Base-by-base conservation (phyloP, 495 filamentous ascomycete genomes). In the Massariosphaeria phaeospora region DNA sequence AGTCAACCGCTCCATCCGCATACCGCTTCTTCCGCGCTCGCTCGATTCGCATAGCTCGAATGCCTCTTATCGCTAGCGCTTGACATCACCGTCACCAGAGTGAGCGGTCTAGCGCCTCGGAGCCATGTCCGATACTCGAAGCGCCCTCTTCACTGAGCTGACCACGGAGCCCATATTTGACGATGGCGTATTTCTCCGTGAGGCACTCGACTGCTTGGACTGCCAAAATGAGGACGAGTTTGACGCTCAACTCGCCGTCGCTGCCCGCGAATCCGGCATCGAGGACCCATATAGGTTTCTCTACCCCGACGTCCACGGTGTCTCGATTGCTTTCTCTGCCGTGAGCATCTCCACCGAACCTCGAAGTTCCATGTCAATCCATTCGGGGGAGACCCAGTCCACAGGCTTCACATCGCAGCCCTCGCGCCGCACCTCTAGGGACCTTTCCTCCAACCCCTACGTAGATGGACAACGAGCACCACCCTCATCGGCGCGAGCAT, bases 361-460 rank as follows among this genome's bases (percentile, higher is more conserved):
- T 3, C 11, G 59, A 33, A 59, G 59, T 31, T 66, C 63, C 27
- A 52, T 56, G 46, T 66, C 63, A 1, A 49, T 66, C 18, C 50
- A 56, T 13, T 66, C 63, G 2, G 55, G 55, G 10, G 63, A 61
- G 26, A 55, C 63, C 12, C 63, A 66, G 15, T 66, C 63, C 1
- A 62, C 63, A 5, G 59, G 46, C 30, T 48, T 62, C 27, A 66
- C 63, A n/a, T 65, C 62, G 18, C 49, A 61, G 17, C 49, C 55
- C 17, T 66, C 63, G 9, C 54, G n/a, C n/a, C n/a, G 63, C 12
- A 66, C 44, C 24, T 62, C 58, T 18, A 62, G 57, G 33, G 63
- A 66, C n/a, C n/a, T n/a, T n/a, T n/a, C n/a, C n/a, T n/a, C n/a
- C 43, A 48, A 55, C 44, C 40, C 41, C 9, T 44, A 35, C 25